Evolutionary conservation across 2,329 filamentous ascomycete species (phyloP), one percentile per base, ranked within the genome.

Genomic region (Hymenoscyphus infarciens): DNA sequence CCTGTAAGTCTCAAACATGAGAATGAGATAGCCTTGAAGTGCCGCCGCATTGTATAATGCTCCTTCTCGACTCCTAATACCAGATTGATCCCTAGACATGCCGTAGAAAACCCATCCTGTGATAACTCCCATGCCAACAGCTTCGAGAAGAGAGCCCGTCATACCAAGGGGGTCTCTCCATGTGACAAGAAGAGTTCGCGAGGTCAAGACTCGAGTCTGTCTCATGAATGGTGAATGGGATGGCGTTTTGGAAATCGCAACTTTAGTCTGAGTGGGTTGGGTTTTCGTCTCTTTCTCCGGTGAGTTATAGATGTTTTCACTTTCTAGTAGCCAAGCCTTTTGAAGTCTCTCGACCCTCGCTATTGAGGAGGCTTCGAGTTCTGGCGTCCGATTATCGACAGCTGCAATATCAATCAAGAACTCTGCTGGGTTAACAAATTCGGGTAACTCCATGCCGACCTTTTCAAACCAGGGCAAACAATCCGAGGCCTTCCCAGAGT

Each of bases 121-220:
- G 29, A 91, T 83, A 2, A 92, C 76, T 0, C 84, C 86, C 87
- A 93, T 91, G 0, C 83, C 77, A 6, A 90, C 77, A 0, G 89
- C 87, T 73, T 92, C 88, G 2, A 89, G 71, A 2, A 92, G 77
- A 61, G 87, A 87, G 0, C 88, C 88, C 15, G 84, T 79, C 80
- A 92, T 87, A 2, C 90, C 90, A 76, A 92, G 84, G 0, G 90
- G 89, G 69, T 94, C 90, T n/a, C 90, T 82, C 61, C 88, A 84
- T 0, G 90, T 92, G 1, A 88, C 87, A 58, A 86, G 86, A 70
- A 91, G 82, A 0, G 88, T 90, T 13, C 90, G 82, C 31, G 83
- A 79, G 0, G 89, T 91, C 22, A 92, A 75, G 1, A 92, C 87
- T 2, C 75, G 75, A 5, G 88, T 76, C 69, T 92, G 89, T 53